Percentiles rank a stretch among this genome's conserved stretches.
These are phyloP conservation scores for Pleurotus tuoliensis DNA, from an alignment of 768 basidiomycete genomes.

Conservation along the genomic window DNA sequence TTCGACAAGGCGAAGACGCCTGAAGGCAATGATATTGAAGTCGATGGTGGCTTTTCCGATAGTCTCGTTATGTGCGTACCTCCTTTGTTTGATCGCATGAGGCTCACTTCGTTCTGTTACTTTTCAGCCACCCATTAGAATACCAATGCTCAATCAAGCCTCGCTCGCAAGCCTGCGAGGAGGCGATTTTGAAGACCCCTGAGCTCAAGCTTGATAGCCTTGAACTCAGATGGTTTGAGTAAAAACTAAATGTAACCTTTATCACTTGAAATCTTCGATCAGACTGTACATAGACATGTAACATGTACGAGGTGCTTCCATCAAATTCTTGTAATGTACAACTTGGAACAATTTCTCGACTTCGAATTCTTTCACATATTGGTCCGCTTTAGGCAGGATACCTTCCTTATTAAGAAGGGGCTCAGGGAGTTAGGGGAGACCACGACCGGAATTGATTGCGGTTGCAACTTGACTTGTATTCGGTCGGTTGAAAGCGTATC, in stretches of 20 bases:
- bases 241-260: no score
- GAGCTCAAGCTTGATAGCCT: background rate
- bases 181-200: background rate
- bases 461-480: conserved; percentile 75
- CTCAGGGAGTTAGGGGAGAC: conserved; percentile 45
- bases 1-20: conserved; percentile 25
- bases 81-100: background rate
- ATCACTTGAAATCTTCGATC: no score
- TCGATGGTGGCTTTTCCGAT: background rate
- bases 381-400: no score
- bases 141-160: background rate
- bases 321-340: no score
- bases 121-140: background rate
- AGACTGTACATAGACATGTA: no score
- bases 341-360: no score
- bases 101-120: no score
- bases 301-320: no score
- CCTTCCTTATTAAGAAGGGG: no score
- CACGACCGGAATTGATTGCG: conserved; percentile 66
- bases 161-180: background rate
- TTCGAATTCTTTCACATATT: no score
- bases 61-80: background rate
- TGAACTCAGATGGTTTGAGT: background rate
- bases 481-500: conserved; percentile 74
- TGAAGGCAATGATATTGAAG: conserved; percentile 10